Conservation (phyloP, 805 yeast species). For the Ogataea trehaloabstinens region DNA sequence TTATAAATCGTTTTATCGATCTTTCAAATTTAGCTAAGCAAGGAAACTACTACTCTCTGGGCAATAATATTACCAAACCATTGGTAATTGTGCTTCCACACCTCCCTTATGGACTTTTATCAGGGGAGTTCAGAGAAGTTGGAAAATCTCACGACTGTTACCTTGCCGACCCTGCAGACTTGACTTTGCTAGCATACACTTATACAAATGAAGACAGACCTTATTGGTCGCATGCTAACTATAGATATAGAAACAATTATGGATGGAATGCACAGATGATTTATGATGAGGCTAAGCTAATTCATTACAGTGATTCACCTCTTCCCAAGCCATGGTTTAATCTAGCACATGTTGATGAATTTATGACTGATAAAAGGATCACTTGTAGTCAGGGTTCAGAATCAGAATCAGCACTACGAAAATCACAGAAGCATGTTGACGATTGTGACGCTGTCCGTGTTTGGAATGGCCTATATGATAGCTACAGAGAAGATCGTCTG, state of each 20-base stretch:
- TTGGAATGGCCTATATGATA: conserved; percentile 33
- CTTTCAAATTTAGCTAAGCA: conserved; percentile 17
- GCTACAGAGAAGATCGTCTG: conserved; percentile 16
- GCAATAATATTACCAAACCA: conserved; percentile 22
- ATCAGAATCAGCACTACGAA: neutral
- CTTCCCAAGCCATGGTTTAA: conserved; percentile 63
- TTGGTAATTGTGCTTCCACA: conserved; percentile 47
- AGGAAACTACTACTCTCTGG: conserved; percentile 8
- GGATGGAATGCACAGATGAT: conserved; percentile 36
- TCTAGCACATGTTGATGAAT: conserved; percentile 14
- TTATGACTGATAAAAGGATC: conserved; percentile 7
- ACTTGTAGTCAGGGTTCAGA: conserved; percentile 12
- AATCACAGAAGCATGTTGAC: conserved; percentile 23
- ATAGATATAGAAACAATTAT: conserved; percentile 11
- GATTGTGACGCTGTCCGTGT: conserved; percentile 32
- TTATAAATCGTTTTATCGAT: conserved; percentile 39
- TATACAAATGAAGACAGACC: conserved; percentile 16
- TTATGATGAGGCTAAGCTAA: conserved; percentile 35
- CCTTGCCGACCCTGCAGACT: conserved; percentile 43
- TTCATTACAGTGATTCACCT: conserved; percentile 69
- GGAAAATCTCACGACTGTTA: conserved; percentile 38
- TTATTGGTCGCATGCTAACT: conserved; percentile 15
- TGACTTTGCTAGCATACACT: conserved; percentile 24
- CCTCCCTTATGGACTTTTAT: conserved; percentile 46
- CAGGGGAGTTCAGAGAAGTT: conserved; percentile 44